Percentiles rank a stretch among this genome's conserved stretches.
Evolutionary conservation across 306 rosid species (phyloP).

Genomic region (Luffa acutangula): DNA sequence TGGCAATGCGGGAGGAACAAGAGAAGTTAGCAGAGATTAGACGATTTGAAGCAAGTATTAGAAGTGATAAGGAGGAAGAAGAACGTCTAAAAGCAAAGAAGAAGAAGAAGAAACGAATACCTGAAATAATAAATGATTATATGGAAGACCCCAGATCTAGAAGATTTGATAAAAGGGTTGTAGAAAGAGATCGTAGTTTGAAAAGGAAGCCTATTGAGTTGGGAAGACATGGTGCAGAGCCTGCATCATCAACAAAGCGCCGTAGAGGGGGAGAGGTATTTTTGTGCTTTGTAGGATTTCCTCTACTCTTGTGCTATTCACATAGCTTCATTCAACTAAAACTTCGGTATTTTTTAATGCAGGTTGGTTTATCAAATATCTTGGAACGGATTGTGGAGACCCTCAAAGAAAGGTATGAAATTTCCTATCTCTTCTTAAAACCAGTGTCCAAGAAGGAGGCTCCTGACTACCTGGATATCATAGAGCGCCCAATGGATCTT

Average conservation of each 20-base stretch:
- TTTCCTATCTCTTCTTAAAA: slow-evolving; percentile 62
- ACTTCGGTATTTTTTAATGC: background rate
- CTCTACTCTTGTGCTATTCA: background rate
- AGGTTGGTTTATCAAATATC: slow-evolving; percentile 95
- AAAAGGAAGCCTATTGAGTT: slow-evolving; percentile 60
- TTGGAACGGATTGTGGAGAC: slow-evolving; percentile 77
- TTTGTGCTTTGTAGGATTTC: slow-evolving; percentile 17
- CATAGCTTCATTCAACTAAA: background rate
- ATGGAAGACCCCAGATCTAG: slow-evolving; percentile 55
- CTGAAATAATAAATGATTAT: slow-evolving; percentile 49
- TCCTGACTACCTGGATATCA: slow-evolving; percentile 73
- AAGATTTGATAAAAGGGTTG: slow-evolving; percentile 59
- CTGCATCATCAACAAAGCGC: slow-evolving; percentile 52
- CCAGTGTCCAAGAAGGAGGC: slow-evolving; percentile 91
- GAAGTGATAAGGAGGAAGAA: slow-evolving; percentile 89
- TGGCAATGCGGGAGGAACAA: slow-evolving; percentile 53
- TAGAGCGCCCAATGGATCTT: slow-evolving; percentile 87
- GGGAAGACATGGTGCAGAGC: slow-evolving; percentile 50
- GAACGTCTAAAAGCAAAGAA: slow-evolving; percentile 74
- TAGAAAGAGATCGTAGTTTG: slow-evolving; percentile 54
- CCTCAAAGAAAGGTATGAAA: slow-evolving; percentile 52
- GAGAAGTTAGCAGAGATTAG: slow-evolving; percentile 52
- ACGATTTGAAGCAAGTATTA: slow-evolving; percentile 61
- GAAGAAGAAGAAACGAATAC: slow-evolving; percentile 44
- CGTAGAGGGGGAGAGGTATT: slow-evolving; percentile 95